Evolutionary conservation across 2,329 filamentous ascomycete species (phyloP).

Genomic region (Epichloe gansuensis): DNA sequence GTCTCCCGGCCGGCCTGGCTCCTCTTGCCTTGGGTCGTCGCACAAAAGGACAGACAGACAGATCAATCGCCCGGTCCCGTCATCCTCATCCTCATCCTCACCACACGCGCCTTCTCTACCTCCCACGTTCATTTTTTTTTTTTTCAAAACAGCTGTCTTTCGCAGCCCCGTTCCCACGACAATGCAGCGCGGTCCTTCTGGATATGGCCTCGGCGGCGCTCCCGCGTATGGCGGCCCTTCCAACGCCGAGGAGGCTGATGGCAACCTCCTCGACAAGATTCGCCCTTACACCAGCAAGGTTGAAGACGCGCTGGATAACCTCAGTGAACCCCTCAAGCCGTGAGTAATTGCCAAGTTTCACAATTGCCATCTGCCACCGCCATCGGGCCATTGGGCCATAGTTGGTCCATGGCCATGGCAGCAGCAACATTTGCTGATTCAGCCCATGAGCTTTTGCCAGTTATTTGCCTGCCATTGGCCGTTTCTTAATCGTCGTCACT

Average conservation of each 20-base stretch:
- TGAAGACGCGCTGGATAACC: constrained; percentile 77
- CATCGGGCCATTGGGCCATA: not conserved
- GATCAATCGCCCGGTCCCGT: not conserved
- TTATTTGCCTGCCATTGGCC: constrained; percentile 86
- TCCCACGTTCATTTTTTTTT: not conserved
- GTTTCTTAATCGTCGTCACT: constrained; percentile 95
- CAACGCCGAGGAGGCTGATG: constrained; percentile 43
- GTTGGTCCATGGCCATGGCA: not conserved
- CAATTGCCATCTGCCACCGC: not conserved
- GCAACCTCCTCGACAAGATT: constrained; percentile 60
- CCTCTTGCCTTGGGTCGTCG: too few relatives aligned
- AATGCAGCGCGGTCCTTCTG: constrained; percentile 51
- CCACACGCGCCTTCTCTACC: not conserved
- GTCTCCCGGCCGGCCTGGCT: too few relatives aligned
- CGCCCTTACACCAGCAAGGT: constrained; percentile 96
- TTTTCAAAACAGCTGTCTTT: not conserved
- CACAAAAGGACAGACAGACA: too few relatives aligned
- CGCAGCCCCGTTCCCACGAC: not conserved
- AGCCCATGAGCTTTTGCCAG: constrained; percentile 31
- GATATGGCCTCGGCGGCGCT: constrained; percentile 70
- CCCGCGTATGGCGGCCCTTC: constrained; percentile 51
- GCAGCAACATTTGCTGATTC: constrained; percentile 9
- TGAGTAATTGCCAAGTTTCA: constrained; percentile 27
- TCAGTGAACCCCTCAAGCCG: constrained; percentile 90
- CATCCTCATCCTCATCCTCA: constrained; percentile 1